Evolutionary conservation across 306 rosid genomes (phyloP), one percentile per base, ranked within the genome.

Genomic region (Fagus crenata): DNA sequence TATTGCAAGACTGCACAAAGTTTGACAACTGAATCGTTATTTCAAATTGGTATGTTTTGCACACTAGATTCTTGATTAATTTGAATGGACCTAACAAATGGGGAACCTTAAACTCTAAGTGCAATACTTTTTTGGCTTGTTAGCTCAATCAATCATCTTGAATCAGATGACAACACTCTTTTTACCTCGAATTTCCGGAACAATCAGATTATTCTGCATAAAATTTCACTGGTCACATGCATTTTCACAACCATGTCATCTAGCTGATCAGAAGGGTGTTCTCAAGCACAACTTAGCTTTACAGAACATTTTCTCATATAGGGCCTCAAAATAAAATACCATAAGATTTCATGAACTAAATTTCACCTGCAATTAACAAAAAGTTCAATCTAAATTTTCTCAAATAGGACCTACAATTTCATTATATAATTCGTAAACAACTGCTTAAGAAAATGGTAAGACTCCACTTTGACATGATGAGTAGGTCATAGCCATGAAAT

Each of bases 391-490:
- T 22, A 22, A 22, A 22, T 22, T 22, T 22, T 22, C 28, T 22
- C 28, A 22, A 22, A 22, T 22, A 22, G 28, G 67, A 32, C 14
- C 40, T 58, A 28, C 31, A 58, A 28, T 60, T 17, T 18, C 71
- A 65, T 39, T 35, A 17, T 37, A 37, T 39, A 65, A 65, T 28
- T 65, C 4, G 46, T 65, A 7, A 28, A 65, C 49, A 65, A 39
- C 46, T 15, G 49, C 31, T 65, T 17, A 39, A 65, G 70, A 31
- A 63, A 63, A 63, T 63, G 33, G 33, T 35, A 13, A 13, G 11
- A n/a, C 70, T 65, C 49, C 22, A 7, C 71, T 65, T 65, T 65
- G 49, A 3, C 71, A 17, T 37, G 46, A 15, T 65, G 71, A 65
- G 5, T 39, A 17, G 32, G 49, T 0, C 49, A 65, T 2, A 37